These are phyloP conservation scores for Colletotrichum sp. DNA, from an alignment of 2,329 filamentous ascomycete genomes.

Conservation along the genomic window DNA sequence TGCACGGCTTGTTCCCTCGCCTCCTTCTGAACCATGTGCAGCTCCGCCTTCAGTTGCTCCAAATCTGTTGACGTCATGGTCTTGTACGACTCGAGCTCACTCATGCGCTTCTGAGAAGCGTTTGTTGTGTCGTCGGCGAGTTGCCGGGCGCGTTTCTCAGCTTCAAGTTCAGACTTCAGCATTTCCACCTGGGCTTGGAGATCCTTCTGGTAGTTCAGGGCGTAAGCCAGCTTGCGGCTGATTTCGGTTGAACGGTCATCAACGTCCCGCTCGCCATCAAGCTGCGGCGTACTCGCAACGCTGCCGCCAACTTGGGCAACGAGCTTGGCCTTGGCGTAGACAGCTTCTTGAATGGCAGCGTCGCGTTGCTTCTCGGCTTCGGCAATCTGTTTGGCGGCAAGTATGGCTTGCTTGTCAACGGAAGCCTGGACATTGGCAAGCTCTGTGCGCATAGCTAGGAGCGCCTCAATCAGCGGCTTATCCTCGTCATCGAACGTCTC, in stretches of 20 bases:
- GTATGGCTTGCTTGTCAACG: constrained; percentile 84
- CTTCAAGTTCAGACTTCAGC: constrained; percentile 71
- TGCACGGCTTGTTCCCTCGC: constrained; percentile 82
- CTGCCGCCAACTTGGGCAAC: constrained; percentile 76
- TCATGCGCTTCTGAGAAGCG: constrained; percentile 81
- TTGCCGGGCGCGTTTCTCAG: constrained; percentile 80
- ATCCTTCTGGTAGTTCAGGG: constrained; percentile 79
- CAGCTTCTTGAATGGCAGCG: constrained; percentile 90
- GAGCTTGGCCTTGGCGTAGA: constrained; percentile 92
- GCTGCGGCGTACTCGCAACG: constrained; percentile 61
- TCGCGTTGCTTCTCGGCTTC: constrained; percentile 95
- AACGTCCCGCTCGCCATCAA: constrained; percentile 63
- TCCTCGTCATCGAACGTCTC: constrained; percentile 92
- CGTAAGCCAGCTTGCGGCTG: constrained; percentile 80
- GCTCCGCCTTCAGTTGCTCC: constrained; percentile 82
- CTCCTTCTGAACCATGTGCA: constrained; percentile 79
- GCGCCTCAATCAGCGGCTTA: constrained; percentile 86
- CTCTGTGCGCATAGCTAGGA: constrained; percentile 89
- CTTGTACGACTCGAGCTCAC: constrained; percentile 82
- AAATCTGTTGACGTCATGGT: constrained; percentile 85
- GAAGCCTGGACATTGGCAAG: constrained; percentile 87
- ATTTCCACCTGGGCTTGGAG: constrained; percentile 78
- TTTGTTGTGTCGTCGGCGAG: constrained; percentile 87
- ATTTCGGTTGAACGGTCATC: constrained; percentile 76
- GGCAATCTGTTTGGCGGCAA: constrained; percentile 87